Base-by-base conservation (phyloP, 257 asterid genomes). In the Lycium barbarum region DNA sequence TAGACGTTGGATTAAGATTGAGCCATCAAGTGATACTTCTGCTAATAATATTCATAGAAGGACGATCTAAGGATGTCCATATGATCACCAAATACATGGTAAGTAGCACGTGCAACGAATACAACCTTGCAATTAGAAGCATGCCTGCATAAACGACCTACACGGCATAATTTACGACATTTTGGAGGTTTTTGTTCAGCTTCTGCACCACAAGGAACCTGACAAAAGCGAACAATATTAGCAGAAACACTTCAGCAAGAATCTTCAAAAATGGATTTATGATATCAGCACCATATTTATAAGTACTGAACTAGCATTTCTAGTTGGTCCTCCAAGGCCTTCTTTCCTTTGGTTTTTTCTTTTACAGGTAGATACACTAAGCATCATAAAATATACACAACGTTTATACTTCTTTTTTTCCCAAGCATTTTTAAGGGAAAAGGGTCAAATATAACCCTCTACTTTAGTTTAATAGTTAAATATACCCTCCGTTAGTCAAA, bases 121-220 rank as follows among this genome's bases (percentile, higher is more conserved):
- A 84, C 89, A 89, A 95, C 99, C 99, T 96, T 96, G 92, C 88
- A 84, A 83, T 15, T 88, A 79, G 93, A 83, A 22, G 85, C 86
- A 65, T 96, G 99, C 86, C 91, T 88, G 92, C 99, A 96, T 85
- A 94, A 87, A 86, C 91, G 94, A 86, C 90, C 88, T 80, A 93
- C 58, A 35, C 84, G 91, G 79, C 99, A 96, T 84, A 79, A 89
- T 88, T 94, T 94, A 45, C 82, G 94, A 83, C 99, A 96, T 91
- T 87, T 94, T 72, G 98, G 99, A 79, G 99, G 99, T 82, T 91
- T 92, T 86, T 94, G 99, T 84, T 89, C 93, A 58, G 87, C 88
- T 88, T 96, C 99, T 61, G 95, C 91, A 87, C 99, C 99, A 88
- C 99, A 96, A 82, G 98, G 99, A 91, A 96, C 98, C 99, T 96